phyloP scores from a whole-genome alignment of 345 rosid species.

The Adansonia digitata region DNA sequence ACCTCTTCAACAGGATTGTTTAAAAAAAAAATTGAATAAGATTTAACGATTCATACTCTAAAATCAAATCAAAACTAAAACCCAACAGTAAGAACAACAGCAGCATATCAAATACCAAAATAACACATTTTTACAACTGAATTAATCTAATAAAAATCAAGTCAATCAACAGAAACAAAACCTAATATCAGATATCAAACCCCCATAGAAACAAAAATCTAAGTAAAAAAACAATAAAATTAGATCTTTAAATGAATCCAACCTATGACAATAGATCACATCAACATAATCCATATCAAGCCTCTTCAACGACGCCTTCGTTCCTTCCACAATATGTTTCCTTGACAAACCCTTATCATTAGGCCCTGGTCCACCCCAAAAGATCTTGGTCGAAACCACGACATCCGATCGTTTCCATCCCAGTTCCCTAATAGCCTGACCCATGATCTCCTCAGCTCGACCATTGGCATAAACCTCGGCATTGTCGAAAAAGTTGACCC shows the following conservation, averaged over 20 bases:
- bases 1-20: not conserved
- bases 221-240: not conserved
- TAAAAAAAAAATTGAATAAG: not conserved
- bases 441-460: constrained; percentile 98
- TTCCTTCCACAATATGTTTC: constrained; percentile 91
- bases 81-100: too few relatives aligned
- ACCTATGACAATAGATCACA: constrained; percentile 83
- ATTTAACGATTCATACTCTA: too few relatives aligned
- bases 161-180: not conserved
- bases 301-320: constrained; percentile 84
- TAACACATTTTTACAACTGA: not conserved
- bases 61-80: too few relatives aligned
- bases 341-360: constrained; percentile 89
- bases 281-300: constrained; percentile 94
- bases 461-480: constrained; percentile 98
- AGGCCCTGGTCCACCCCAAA: constrained; percentile 98
- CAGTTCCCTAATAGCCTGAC: constrained; percentile 89
- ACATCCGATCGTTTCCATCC: constrained; percentile 96
- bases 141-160: not conserved
- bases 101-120: not conserved
- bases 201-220: not conserved
- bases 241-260: not conserved
- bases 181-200: not conserved
- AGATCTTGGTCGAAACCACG: constrained; percentile 92
- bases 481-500: constrained; percentile 98